Evolutionary conservation across 2,329 filamentous ascomycete genomes (phyloP).

Genomic region (Penicillium sp.): DNA sequence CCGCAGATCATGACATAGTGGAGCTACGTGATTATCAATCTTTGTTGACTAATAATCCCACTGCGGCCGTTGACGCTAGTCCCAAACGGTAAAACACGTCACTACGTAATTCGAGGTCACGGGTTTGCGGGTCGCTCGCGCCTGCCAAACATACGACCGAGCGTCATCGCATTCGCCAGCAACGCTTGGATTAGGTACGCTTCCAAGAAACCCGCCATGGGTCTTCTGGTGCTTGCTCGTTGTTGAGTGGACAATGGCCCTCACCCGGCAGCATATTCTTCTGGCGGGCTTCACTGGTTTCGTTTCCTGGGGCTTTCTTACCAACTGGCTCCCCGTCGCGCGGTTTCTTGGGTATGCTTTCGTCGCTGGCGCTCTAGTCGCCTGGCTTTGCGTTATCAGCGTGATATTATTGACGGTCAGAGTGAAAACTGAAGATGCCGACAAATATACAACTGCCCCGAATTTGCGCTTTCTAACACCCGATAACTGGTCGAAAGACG

Average conservation of each 20-base stretch:
- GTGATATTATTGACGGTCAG: conserved; percentile 57
- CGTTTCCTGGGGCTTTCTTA: conserved; percentile 81
- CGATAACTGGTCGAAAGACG: conserved; percentile 66
- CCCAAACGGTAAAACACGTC: not conserved
- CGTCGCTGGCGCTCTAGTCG: conserved; percentile 59
- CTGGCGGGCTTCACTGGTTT: conserved; percentile 47
- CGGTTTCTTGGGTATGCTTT: conserved; percentile 86
- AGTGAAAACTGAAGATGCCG: conserved; percentile 28
- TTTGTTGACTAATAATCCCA: not conserved
- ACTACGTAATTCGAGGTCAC: not conserved
- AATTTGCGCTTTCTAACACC: conserved; percentile 58
- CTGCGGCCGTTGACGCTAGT: too few relatives aligned
- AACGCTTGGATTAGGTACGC: conserved; percentile 6
- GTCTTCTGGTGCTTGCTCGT: conserved; percentile 41
- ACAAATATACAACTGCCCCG: conserved; percentile 42
- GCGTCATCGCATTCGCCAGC: not conserved
- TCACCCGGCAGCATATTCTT: conserved; percentile 41
- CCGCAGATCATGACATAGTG: not conserved
- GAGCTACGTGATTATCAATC: not conserved
- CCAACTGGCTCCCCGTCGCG: conserved; percentile 76
- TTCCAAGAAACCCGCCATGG: conserved; percentile 27
- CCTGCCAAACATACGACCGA: not conserved
- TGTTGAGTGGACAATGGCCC: conserved; percentile 43
- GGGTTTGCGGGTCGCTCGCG: conserved; percentile 1
- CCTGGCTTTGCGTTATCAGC: conserved; percentile 54